Evolutionary conservation across 495 filamentous ascomycete genomes (phyloP).

Genomic region (Penicillium bovifimosum): DNA sequence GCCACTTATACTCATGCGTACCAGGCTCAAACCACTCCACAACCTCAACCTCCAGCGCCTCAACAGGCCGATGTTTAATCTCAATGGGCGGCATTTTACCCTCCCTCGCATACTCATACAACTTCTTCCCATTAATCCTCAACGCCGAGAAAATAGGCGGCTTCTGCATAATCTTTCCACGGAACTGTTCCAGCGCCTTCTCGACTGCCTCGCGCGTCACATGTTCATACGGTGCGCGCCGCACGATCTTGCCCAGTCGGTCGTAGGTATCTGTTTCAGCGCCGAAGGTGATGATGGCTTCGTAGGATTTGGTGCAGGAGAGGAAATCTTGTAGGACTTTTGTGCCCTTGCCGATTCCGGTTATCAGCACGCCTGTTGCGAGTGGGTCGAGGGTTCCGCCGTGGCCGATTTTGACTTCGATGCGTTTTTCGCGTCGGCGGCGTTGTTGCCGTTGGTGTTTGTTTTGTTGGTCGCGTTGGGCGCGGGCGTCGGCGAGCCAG

Average conservation of each 20-base stretch:
- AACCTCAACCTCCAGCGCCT: conserved; percentile 68
- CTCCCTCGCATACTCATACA: conserved; percentile 93
- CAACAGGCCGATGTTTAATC: conserved; percentile 73
- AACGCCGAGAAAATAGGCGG: conserved; percentile 92
- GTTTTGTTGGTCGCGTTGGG: conserved; percentile 45
- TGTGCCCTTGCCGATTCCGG: conserved; percentile 83
- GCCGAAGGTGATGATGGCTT: conserved; percentile 83
- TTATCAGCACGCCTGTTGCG: conserved; percentile 85
- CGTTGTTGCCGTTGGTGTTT: conserved; percentile 52
- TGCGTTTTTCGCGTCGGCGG: conserved; percentile 37
- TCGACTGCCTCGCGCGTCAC: conserved; percentile 74
- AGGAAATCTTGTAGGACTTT: conserved; percentile 74
- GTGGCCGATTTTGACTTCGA: conserved; percentile 90
- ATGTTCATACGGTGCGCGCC: conserved; percentile 65
- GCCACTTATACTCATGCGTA: conserved; percentile 66
- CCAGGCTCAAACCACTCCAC: conserved; percentile 85
- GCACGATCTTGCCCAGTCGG: conserved; percentile 71
- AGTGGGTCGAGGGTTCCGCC: conserved; percentile 94
- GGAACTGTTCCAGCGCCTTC: conserved; percentile 66
- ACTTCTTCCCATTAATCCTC: conserved; percentile 79
- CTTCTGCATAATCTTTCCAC: conserved; percentile 83
- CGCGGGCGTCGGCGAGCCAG: conserved; percentile 58
- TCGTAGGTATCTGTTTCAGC: conserved; percentile 93
- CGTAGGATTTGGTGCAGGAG: conserved; percentile 86
- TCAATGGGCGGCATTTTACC: conserved; percentile 78